Conservation (phyloP, 495 filamentous ascomycete species). For the Talaromyces borbonicus region DNA sequence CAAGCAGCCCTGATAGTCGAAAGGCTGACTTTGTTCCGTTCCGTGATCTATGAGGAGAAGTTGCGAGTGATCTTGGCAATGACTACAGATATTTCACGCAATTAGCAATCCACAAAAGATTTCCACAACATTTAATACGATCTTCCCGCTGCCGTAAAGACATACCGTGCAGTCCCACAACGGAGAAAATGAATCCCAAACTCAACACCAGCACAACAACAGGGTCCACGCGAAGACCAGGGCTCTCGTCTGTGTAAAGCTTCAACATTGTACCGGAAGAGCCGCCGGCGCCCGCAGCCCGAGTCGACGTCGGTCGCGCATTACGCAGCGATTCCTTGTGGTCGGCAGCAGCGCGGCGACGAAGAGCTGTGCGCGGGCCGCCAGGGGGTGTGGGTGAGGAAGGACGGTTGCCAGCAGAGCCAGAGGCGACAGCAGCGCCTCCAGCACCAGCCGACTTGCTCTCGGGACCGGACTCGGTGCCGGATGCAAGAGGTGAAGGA, state of each 20-base stretch:
- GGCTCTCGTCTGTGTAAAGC: slow-evolving; percentile 98
- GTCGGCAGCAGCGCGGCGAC: slow-evolving; percentile 87
- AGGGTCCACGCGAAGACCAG: slow-evolving; percentile 92
- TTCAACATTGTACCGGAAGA: slow-evolving; percentile 97
- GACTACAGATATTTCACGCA: slow-evolving; percentile 47
- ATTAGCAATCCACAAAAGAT: no score
- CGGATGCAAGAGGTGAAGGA: slow-evolving; percentile 39
- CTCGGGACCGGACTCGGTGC: slow-evolving; percentile 39
- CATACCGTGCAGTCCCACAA: slow-evolving; percentile 94
- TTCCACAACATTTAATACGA: slow-evolving; percentile 14
- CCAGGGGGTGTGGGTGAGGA: slow-evolving; percentile 87
- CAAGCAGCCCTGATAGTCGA: background rate
- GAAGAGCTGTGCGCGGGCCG: slow-evolving; percentile 87
- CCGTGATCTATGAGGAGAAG: slow-evolving; percentile 51
- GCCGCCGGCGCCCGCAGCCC: slow-evolving; percentile 88
- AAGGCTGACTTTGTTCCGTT: background rate
- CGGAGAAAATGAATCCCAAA: slow-evolving; percentile 95
- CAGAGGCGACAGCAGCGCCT: slow-evolving; percentile 52
- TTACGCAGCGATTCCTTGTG: slow-evolving; percentile 92
- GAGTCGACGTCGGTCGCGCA: slow-evolving; percentile 78
- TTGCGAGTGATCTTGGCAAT: slow-evolving; percentile 93
- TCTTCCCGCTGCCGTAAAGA: slow-evolving; percentile 10
- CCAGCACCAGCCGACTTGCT: slow-evolving; percentile 59
- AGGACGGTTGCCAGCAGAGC: slow-evolving; percentile 59
- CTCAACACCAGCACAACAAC: slow-evolving; percentile 92